Evolutionary conservation across 345 rosid genomes (phyloP).

Genomic region (Carallia pectinifolia): DNA sequence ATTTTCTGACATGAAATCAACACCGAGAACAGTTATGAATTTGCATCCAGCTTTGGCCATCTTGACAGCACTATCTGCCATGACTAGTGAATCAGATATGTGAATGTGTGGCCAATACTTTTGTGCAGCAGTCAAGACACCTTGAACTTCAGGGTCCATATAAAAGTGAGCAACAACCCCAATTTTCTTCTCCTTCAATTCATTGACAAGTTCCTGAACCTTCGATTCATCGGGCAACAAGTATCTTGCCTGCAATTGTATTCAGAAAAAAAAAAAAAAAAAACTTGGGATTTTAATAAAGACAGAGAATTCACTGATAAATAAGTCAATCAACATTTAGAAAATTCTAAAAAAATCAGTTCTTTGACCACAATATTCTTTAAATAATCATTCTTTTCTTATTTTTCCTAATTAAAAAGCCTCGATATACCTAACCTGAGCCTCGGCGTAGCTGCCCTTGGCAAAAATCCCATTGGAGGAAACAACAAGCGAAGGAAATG

Average conservation of each 20-base stretch:
- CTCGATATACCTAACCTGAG: constrained; percentile 52
- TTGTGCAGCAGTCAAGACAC: constrained; percentile 87
- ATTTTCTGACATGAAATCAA: constrained; percentile 98
- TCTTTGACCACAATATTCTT: too few relatives aligned
- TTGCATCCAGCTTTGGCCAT: constrained; percentile 94
- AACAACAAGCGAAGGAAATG: constrained; percentile 74
- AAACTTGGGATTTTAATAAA: constrained; percentile 19
- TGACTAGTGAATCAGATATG: constrained; percentile 91
- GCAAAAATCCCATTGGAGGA: constrained; percentile 62
- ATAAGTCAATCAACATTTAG: too few relatives aligned
- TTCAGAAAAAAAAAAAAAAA: not conserved
- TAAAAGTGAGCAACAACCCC: constrained; percentile 94
- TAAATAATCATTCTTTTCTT: not conserved
- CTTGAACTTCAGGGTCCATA: constrained; percentile 99
- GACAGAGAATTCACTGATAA: too few relatives aligned
- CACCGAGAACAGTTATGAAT: constrained; percentile 85
- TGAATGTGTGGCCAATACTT: constrained; percentile 89
- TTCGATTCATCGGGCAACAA: constrained; percentile 67
- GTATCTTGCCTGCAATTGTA: constrained; percentile 54
- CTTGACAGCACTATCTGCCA: constrained; percentile 94
- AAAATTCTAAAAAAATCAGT: too few relatives aligned
- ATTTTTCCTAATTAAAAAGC: too few relatives aligned
- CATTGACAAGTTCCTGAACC: constrained; percentile 65
- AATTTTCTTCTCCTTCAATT: constrained; percentile 79
- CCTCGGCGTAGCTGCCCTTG: constrained; percentile 86